Evolutionary conservation across 2,329 filamentous ascomycete genomes (phyloP).

Genomic region (Penicillium expansum): DNA sequence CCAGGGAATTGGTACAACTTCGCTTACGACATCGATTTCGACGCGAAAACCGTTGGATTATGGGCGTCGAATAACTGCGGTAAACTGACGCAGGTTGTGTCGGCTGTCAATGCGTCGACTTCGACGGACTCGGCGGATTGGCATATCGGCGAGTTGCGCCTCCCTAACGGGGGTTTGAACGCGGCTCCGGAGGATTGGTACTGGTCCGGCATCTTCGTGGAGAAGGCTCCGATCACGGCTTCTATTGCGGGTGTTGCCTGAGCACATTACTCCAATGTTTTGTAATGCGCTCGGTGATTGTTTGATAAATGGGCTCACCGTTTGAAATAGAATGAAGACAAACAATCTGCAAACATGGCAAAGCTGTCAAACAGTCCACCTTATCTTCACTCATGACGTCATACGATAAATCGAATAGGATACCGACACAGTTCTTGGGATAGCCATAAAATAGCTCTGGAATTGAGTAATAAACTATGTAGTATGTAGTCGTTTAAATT

Average conservation of each 20-base stretch:
- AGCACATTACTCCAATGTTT: neutral
- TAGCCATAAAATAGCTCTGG: too few species aligned
- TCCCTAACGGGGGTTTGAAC: slow-evolving; percentile 58
- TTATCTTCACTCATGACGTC: neutral
- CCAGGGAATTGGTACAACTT: slow-evolving; percentile 71
- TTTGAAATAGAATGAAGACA: neutral
- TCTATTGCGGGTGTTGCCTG: slow-evolving; percentile 35
- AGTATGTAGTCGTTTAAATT: neutral
- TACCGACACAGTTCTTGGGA: neutral
- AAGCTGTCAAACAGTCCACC: neutral
- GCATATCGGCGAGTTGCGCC: slow-evolving; percentile 68
- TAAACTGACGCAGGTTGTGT: slow-evolving; percentile 57
- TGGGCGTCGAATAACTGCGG: slow-evolving; percentile 66
- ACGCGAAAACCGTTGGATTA: slow-evolving; percentile 60
- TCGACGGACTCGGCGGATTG: slow-evolving; percentile 68
- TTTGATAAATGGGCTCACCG: too few species aligned
- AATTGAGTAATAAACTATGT: neutral
- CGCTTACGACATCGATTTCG: slow-evolving; percentile 71
- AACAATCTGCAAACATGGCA: neutral
- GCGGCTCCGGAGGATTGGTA: slow-evolving; percentile 62
- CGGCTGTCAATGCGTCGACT: slow-evolving; percentile 59
- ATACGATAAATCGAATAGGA: neutral
- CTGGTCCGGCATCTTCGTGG: slow-evolving; percentile 70
- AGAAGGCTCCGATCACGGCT: slow-evolving; percentile 53
- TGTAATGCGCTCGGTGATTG: too few species aligned